phyloP scores from a whole-genome alignment of 2,329 filamentous ascomycete species.

The Stachybotrys chlorohalonatus region DNA sequence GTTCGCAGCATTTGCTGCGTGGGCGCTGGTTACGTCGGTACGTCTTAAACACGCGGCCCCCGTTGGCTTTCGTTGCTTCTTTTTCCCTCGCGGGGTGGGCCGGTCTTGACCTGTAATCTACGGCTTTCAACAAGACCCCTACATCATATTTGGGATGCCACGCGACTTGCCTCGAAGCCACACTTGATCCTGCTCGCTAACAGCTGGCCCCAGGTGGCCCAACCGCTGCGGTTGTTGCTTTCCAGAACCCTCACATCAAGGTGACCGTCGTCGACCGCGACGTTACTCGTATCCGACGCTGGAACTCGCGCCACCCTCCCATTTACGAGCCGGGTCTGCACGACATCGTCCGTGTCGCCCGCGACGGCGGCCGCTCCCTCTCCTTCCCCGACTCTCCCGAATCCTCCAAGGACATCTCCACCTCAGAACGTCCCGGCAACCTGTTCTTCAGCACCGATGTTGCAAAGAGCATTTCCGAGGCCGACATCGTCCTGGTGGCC shows the following conservation, averaged over 20 bases:
- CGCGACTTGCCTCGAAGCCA: background rate
- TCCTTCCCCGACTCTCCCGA: slow-evolving; percentile 27
- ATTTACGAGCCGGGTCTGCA: slow-evolving; percentile 67
- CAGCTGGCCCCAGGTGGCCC: slow-evolving; percentile 48
- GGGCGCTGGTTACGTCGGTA: slow-evolving; percentile 69
- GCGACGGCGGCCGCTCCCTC: slow-evolving; percentile 45
- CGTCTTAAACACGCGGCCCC: slow-evolving; percentile 17
- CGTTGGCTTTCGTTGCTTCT: background rate
- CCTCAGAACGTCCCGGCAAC: slow-evolving; percentile 48
- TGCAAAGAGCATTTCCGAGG: slow-evolving; percentile 49
- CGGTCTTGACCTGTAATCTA: no score
- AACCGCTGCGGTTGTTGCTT: slow-evolving; percentile 65
- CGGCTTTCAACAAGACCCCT: no score
- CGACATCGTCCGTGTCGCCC: slow-evolving; percentile 56
- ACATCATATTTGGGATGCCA: background rate
- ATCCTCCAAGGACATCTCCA: slow-evolving; percentile 12
- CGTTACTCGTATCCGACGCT: slow-evolving; percentile 54
- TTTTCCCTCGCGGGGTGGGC: background rate
- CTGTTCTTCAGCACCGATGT: slow-evolving; percentile 67
- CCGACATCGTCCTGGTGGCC: slow-evolving; percentile 65
- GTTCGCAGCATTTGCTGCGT: slow-evolving; percentile 61
- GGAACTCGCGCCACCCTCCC: slow-evolving; percentile 65
- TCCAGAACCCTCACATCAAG: slow-evolving; percentile 59
- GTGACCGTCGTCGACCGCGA: slow-evolving; percentile 71
- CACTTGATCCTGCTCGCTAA: background rate